Conservation (phyloP, 176 grass and related monocot genomes). For the Tuctoria greenei region DNA sequence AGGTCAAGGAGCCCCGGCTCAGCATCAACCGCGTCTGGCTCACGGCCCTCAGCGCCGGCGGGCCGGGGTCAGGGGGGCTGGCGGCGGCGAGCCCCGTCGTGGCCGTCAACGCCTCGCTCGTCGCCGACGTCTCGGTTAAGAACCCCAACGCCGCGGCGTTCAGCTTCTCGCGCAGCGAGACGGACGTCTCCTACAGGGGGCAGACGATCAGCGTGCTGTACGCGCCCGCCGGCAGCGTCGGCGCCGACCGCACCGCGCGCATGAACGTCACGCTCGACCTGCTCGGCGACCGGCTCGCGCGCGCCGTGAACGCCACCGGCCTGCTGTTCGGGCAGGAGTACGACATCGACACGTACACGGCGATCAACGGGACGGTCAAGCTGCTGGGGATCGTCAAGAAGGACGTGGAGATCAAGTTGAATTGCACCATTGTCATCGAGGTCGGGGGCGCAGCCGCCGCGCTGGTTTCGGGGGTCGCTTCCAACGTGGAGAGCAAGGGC, state of each 20-base stretch:
- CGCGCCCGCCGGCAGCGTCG: conserved; percentile 50
- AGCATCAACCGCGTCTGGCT: conserved; percentile 56
- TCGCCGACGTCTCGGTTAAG: conserved; percentile 66
- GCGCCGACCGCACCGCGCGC: conserved; percentile 27
- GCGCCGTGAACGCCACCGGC: conserved; percentile 32
- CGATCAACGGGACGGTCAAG: conserved; percentile 43
- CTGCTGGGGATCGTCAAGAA: conserved; percentile 73
- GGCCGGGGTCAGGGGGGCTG: neutral
- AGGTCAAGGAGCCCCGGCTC: conserved; percentile 68
- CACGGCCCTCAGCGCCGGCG: conserved; percentile 32
- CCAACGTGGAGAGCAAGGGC: conserved; percentile 38
- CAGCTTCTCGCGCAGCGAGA: conserved; percentile 50
- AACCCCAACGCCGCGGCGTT: conserved; percentile 77
- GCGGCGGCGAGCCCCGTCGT: conserved; percentile 13
- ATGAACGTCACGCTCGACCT: conserved; percentile 73
- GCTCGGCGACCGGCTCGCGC: conserved; percentile 47
- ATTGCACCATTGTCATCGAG: conserved; percentile 43
- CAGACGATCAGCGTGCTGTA: conserved; percentile 52
- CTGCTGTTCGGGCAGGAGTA: conserved; percentile 43
- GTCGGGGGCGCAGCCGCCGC: conserved; percentile 18
- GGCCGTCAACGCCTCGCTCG: conserved; percentile 61
- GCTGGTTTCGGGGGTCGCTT: neutral
- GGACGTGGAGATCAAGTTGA: conserved; percentile 49
- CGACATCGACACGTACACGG: conserved; percentile 60
- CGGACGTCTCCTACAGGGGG: conserved; percentile 46